A percentile compares a stretch with the other conserved stretches of the same genome.
phyloP scores from a whole-genome alignment of 2,329 filamentous ascomycete genomes.

The Botryotinia globosa region DNA sequence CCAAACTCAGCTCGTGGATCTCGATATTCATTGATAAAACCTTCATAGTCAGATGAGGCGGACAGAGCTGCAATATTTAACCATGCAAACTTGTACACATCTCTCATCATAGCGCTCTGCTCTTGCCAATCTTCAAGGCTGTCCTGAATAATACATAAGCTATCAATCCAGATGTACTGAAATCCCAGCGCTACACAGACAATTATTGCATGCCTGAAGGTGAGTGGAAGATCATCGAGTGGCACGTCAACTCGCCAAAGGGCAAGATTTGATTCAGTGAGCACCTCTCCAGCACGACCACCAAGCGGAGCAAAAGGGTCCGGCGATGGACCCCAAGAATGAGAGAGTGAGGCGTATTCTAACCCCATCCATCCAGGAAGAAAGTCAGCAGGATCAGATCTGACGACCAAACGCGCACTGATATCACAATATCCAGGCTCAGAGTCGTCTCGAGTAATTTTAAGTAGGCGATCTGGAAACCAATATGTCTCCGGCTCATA shows the following conservation, averaged over 20 bases:
- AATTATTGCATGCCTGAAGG: neutral
- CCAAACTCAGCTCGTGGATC: neutral
- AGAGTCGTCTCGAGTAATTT: neutral
- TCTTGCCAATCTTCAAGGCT: slow-evolving; percentile 23
- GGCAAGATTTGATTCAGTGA: neutral
- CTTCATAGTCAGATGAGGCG: neutral
- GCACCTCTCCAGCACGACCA: neutral
- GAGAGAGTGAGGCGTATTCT: neutral
- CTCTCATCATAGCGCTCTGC: slow-evolving; percentile 24
- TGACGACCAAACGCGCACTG: neutral
- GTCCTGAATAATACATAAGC: slow-evolving; percentile 11
- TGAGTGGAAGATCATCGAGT: slow-evolving; percentile 1
- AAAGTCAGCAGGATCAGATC: neutral
- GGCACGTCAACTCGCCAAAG: neutral
- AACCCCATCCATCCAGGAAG: neutral
- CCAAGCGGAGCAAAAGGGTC: neutral
- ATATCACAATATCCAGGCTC: neutral
- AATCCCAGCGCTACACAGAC: neutral
- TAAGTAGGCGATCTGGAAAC: neutral
- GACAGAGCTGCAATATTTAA: neutral
- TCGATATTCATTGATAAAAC: neutral
- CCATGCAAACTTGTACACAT: slow-evolving; percentile 21
- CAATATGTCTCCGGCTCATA: neutral
- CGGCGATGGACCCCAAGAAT: neutral
- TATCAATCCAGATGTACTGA: slow-evolving; percentile 8